Conservation (phyloP, 768 basidiomycete species). For the Russula vinacea region DNA sequence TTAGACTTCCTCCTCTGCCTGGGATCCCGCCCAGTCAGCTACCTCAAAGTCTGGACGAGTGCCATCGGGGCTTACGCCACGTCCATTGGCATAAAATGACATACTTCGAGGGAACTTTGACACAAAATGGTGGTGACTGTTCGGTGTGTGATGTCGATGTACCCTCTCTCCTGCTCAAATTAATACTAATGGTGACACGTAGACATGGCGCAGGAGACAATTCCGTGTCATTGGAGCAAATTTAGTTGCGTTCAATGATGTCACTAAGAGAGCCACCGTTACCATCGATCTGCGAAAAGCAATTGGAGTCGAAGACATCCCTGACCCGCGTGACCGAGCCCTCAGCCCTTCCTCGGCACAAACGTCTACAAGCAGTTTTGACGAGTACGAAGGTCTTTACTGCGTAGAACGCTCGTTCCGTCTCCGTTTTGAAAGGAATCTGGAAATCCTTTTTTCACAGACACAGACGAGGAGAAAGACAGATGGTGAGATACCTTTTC, state of each 20-base stretch:
- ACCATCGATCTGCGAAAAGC: slow-evolving; percentile 92
- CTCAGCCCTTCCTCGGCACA: slow-evolving; percentile 45
- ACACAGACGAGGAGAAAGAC: slow-evolving; percentile 82
- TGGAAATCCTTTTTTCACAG: slow-evolving; percentile 91
- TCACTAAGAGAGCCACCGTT: slow-evolving; percentile 84
- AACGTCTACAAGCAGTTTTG: slow-evolving; percentile 40
- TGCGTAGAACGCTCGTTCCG: slow-evolving; percentile 83
- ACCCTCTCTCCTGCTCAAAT: neutral
- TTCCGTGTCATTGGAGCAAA: slow-evolving; percentile 83
- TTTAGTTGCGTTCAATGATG: slow-evolving; percentile 86
- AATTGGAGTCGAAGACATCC: slow-evolving; percentile 70
- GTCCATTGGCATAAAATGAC: slow-evolving; percentile 93
- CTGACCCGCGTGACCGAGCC: slow-evolving; percentile 50
- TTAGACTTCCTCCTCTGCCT: slow-evolving; percentile 85
- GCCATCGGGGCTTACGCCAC: slow-evolving; percentile 80
- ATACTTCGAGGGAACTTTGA: slow-evolving; percentile 89
- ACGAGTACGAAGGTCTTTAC: slow-evolving; percentile 62
- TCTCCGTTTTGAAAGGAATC: slow-evolving; percentile 69
- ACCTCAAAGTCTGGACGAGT: slow-evolving; percentile 92
- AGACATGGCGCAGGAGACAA: slow-evolving; percentile 82
- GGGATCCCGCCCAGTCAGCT: slow-evolving; percentile 73
- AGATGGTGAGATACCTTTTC: slow-evolving; percentile 59
- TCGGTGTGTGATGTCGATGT: slow-evolving; percentile 50
- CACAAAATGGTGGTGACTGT: slow-evolving; percentile 93
- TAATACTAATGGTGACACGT: slow-evolving; percentile 23